A percentile compares a stretch with the other conserved stretches of the same genome.
phyloP scores from a whole-genome alignment of 164 flowering plant genomes.

The Euptelea pleiosperma region DNA sequence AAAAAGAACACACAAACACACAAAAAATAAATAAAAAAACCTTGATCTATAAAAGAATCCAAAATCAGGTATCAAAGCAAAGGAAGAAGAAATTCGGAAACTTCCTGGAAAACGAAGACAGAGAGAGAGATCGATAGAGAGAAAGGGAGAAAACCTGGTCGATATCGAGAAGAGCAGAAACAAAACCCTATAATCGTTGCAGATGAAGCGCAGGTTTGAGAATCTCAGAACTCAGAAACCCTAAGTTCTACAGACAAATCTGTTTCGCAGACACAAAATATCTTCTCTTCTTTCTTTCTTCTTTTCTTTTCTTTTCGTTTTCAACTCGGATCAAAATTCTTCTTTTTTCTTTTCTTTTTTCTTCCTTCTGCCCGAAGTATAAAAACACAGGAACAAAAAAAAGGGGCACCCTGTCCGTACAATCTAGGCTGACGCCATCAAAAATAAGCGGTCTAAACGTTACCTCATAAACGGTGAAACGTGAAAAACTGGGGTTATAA shows the following conservation, averaged over 20 bases:
- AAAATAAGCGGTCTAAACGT: neutral
- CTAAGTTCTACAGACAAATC: slow-evolving; percentile 7
- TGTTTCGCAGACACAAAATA: neutral
- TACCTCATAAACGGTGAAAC: neutral
- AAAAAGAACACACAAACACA: neutral
- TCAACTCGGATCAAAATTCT: neutral
- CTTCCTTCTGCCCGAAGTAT: neutral
- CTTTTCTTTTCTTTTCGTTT: slow-evolving; percentile 2
- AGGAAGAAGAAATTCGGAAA: neutral
- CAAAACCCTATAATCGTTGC: neutral
- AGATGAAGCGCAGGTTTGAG: neutral
- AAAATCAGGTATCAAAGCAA: no score
- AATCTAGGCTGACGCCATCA: slow-evolving; percentile 1
- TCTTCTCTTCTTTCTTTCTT: neutral
- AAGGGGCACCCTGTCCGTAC: neutral
- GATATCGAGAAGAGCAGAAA: neutral
- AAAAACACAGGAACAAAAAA: neutral
- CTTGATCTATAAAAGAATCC: neutral
- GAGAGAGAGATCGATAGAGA: neutral
- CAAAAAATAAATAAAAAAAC: no score
- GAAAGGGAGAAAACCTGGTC: neutral
- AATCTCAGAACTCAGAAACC: slow-evolving; percentile 12
- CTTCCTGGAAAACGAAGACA: neutral
- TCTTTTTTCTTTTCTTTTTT: neutral
- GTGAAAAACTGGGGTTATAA: neutral